Evolutionary conservation across 2,329 filamentous ascomycete species (phyloP).

Genomic region (Colletotrichum siamense): DNA sequence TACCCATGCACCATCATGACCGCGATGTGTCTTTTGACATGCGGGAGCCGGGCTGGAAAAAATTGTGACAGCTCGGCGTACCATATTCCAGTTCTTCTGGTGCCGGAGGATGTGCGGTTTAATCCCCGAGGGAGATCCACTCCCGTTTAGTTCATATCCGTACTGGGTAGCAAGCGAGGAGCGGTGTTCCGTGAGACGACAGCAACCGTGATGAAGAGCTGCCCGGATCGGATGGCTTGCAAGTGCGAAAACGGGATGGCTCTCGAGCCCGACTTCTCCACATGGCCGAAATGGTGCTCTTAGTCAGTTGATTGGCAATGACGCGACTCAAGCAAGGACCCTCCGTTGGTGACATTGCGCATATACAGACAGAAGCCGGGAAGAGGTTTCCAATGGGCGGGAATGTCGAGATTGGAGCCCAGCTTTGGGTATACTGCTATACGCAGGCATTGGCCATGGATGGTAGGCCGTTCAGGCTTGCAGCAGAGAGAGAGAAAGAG

Average conservation of each 20-base stretch:
- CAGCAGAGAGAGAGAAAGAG: background rate
- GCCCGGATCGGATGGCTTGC: conserved; percentile 10
- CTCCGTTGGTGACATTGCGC: conserved; percentile 1
- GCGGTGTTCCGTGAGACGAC: conserved; percentile 4
- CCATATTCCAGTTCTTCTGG: background rate
- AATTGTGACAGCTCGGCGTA: background rate
- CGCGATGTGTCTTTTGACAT: background rate
- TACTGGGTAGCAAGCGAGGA: background rate
- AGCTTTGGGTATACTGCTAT: background rate
- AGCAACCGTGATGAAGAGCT: background rate
- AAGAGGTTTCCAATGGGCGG: background rate
- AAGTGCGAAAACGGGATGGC: conserved; percentile 8
- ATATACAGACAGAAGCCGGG: background rate
- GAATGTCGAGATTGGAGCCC: background rate
- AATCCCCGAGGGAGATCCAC: conserved; percentile 7
- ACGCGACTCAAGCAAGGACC: conserved; percentile 8
- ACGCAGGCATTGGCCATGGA: background rate
- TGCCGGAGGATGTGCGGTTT: background rate
- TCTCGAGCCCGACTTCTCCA: conserved; percentile 5
- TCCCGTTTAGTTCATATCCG: background rate
- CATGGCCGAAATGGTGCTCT: background rate
- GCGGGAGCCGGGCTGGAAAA: background rate
- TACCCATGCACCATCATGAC: background rate
- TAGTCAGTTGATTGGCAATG: conserved; percentile 12
- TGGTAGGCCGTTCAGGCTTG: background rate